Percentiles rank a stretch among this genome's conserved stretches.
Conservation (phyloP, 768 basidiomycete species). For the Pisolithus sp. region DNA sequence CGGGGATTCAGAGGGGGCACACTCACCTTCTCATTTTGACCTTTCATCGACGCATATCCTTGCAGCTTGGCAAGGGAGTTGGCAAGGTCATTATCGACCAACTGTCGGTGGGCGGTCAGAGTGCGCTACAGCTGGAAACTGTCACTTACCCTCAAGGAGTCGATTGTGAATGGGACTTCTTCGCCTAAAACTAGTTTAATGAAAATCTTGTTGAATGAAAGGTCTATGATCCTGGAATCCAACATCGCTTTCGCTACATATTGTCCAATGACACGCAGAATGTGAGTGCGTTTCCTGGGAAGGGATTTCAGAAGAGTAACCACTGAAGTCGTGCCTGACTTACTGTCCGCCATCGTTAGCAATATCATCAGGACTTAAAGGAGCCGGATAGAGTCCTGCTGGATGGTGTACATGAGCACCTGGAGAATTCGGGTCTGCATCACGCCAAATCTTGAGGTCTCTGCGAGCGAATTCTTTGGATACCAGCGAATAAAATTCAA, state of each 20-base stretch:
- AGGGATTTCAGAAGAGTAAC: slow-evolving; percentile 1
- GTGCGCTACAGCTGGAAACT: background rate
- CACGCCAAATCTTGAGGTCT: slow-evolving; percentile 88
- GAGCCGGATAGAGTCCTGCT: slow-evolving; percentile 81
- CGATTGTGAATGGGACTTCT: slow-evolving; percentile 74
- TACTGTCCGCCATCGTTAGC: slow-evolving; percentile 71
- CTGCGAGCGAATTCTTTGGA: slow-evolving; percentile 91
- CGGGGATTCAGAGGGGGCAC: background rate
- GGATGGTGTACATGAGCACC: slow-evolving; percentile 80
- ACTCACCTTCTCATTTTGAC: slow-evolving; percentile 50
- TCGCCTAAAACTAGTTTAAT: slow-evolving; percentile 85
- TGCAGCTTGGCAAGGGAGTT: slow-evolving; percentile 80
- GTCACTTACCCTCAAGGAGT: slow-evolving; percentile 68
- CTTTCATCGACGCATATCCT: slow-evolving; percentile 47
- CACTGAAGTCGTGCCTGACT: slow-evolving; percentile 22
- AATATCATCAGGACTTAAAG: slow-evolving; percentile 64
- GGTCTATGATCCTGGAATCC: slow-evolving; percentile 95
- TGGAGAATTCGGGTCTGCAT: slow-evolving; percentile 58
- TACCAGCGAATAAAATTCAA: slow-evolving; percentile 98
- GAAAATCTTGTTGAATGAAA: slow-evolving; percentile 94
- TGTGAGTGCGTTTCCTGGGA: slow-evolving; percentile 71
- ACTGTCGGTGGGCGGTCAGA: slow-evolving; percentile 35
- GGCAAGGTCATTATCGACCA: slow-evolving; percentile 80
- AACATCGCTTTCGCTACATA: slow-evolving; percentile 96
- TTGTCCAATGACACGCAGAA: slow-evolving; percentile 88